Percentiles rank a stretch among this genome's conserved stretches.
These are phyloP conservation scores for Elsinoe arachidis DNA, from an alignment of 2,329 filamentous ascomycete genomes.

Conservation along the genomic window DNA sequence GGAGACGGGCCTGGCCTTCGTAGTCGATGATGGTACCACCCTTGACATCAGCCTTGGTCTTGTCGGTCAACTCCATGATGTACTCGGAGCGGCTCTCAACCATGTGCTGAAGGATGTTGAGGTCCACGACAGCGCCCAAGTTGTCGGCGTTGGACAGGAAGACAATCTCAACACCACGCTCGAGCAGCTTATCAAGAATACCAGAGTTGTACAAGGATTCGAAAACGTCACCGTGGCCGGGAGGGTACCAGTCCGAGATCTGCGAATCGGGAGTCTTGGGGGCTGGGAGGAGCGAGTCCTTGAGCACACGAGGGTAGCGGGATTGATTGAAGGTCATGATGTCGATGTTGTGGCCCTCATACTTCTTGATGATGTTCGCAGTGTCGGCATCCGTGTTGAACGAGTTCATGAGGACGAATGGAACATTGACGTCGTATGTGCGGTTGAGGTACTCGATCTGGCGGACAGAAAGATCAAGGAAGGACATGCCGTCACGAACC, in stretches of 20 bases:
- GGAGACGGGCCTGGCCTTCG: constrained; percentile 88
- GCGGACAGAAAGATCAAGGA: constrained; percentile 94
- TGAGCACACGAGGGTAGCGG: constrained; percentile 92
- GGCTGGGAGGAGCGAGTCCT: constrained; percentile 93
- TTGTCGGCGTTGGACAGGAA: constrained; percentile 99
- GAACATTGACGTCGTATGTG: constrained; percentile 93
- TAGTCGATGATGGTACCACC: constrained; percentile 99
- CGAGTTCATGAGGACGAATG: constrained; percentile 99
- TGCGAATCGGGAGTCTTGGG: constrained; percentile 81
- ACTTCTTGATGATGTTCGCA: constrained; percentile 99
- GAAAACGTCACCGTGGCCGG: constrained; percentile 98
- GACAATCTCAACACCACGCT: constrained; percentile 91
- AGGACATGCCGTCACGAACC: constrained; percentile 99
- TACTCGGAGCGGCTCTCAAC: constrained; percentile 94
- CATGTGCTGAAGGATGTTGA: constrained; percentile 99
- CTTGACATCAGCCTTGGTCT: constrained; percentile 99
- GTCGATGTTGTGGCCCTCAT: constrained; percentile 98
- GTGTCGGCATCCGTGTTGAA: constrained; percentile 99
- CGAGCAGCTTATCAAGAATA: constrained; percentile 90
- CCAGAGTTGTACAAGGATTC: constrained; percentile 99
- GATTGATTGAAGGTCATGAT: constrained; percentile 99
- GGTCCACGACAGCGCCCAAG: constrained; percentile 91
- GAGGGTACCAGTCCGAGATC: constrained; percentile 97
- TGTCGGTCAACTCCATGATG: constrained; percentile 99
- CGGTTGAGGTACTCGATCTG: constrained; percentile 99